phyloP scores from a whole-genome alignment of 1,284 basidiomycete genomes.

The Volvariella volvacea region DNA sequence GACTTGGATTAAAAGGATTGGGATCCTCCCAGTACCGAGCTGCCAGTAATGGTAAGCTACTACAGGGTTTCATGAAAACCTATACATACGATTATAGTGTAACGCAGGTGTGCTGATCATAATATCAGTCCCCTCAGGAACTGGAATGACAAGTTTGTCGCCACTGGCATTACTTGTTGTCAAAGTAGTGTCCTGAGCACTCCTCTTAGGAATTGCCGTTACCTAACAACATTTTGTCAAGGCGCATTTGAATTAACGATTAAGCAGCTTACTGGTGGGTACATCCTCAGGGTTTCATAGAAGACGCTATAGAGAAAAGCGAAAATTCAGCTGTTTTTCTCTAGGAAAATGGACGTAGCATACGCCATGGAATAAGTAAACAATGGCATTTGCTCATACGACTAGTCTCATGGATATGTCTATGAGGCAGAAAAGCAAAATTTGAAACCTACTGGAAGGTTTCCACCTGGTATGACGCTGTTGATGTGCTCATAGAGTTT shows the following conservation, averaged over 20 bases:
- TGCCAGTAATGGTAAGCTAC: slow-evolving; percentile 13
- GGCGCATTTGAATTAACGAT: not conserved
- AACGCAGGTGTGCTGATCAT: slow-evolving; percentile 35
- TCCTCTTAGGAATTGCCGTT: slow-evolving; percentile 39
- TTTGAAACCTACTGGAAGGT: slow-evolving; percentile 29
- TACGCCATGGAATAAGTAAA: slow-evolving; percentile 42
- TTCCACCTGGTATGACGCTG: slow-evolving; percentile 31
- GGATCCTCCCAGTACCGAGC: slow-evolving; percentile 50
- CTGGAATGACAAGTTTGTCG: slow-evolving; percentile 28
- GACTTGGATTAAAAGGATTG: slow-evolving; percentile 38
- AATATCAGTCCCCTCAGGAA: slow-evolving; percentile 38
- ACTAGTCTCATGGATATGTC: slow-evolving; percentile 23
- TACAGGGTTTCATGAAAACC: slow-evolving; percentile 1
- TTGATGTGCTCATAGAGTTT: slow-evolving; percentile 48
- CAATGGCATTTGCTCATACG: slow-evolving; percentile 44
- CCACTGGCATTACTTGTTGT: slow-evolving; percentile 27
- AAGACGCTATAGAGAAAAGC: slow-evolving; percentile 36
- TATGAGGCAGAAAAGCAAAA: not conserved
- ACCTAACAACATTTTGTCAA: slow-evolving; percentile 22
- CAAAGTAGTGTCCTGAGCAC: slow-evolving; percentile 38
- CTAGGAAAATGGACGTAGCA: too few relatives aligned
- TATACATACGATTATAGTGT: slow-evolving; percentile 36
- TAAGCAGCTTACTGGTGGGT: slow-evolving; percentile 42
- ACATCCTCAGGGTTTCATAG: slow-evolving; percentile 55
- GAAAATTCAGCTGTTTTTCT: too few relatives aligned